phyloP scores from a whole-genome alignment of 495 filamentous ascomycete genomes.

The Pyrenula aspistea region DNA sequence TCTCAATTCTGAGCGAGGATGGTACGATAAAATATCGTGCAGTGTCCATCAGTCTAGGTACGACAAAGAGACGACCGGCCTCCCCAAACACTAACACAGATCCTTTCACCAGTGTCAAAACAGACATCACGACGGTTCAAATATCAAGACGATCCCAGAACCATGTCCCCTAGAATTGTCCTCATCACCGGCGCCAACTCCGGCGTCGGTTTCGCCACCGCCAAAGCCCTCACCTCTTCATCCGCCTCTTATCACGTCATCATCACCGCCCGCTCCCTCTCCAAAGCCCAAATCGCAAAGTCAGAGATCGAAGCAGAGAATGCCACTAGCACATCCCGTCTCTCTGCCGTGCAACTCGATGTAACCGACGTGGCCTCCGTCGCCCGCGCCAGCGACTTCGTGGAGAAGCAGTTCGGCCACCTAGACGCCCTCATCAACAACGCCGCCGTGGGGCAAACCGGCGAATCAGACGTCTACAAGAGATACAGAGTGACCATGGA shows the following conservation, averaged over 20 bases:
- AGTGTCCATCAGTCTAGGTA: no score
- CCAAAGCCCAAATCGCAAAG: conserved; percentile 16
- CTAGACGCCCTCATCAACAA: conserved; percentile 30
- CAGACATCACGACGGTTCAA: no score
- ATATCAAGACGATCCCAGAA: no score
- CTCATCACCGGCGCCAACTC: conserved; percentile 22
- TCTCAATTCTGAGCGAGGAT: no score
- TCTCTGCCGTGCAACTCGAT: conserved; percentile 12
- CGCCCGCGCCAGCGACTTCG: conserved; percentile 13
- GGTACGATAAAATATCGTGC: no score
- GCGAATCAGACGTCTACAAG: conserved; percentile 1
- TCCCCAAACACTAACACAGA: no score
- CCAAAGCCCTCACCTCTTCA: conserved; percentile 12
- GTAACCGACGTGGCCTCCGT: conserved; percentile 25
- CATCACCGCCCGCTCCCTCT: conserved; percentile 16
- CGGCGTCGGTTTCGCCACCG: conserved; percentile 22
- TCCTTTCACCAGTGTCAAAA: no score
- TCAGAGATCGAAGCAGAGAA: conserved; percentile 14
- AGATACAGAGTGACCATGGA: conserved; percentile 10
- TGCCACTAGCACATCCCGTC: background rate
- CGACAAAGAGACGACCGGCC: no score
- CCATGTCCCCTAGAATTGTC: no score
- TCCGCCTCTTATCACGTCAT: conserved; percentile 22
- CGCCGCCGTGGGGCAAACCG: conserved; percentile 18
- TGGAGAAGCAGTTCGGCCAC: conserved; percentile 13